Percentiles rank a stretch among this genome's conserved stretches.
These are phyloP conservation scores for Cyberlindnera amylophila DNA, from an alignment of 805 yeast genomes.

Conservation along the genomic window DNA sequence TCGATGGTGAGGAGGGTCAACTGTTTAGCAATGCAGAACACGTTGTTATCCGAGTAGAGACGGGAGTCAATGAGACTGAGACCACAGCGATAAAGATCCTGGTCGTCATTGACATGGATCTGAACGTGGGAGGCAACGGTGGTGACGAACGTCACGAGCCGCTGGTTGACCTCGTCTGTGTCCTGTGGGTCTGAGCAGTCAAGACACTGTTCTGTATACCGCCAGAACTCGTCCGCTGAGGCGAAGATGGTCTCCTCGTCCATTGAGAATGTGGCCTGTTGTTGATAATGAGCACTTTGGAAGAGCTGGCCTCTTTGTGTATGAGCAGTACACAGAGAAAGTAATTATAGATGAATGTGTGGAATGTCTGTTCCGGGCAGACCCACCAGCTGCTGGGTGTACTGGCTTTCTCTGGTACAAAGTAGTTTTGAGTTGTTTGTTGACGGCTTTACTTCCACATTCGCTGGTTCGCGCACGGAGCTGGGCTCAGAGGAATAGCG, in stretches of 20 bases:
- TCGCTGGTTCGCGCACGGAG: too few relatives aligned
- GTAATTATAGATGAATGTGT: too few relatives aligned
- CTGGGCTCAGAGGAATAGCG: too few relatives aligned
- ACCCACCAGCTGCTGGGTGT: too few relatives aligned
- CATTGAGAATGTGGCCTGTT: constrained; percentile 3
- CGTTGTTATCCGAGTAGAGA: constrained; percentile 34
- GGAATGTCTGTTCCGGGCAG: too few relatives aligned
- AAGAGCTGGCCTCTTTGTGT: too few relatives aligned
- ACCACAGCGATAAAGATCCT: constrained; percentile 35
- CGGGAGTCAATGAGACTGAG: constrained; percentile 31
- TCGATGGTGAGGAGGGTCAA: constrained; percentile 40
- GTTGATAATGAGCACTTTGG: too few relatives aligned
- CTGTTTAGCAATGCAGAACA: constrained; percentile 48
- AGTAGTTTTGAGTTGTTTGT: too few relatives aligned
- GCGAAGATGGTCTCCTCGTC: constrained; percentile 22
- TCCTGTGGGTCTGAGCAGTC: constrained; percentile 10
- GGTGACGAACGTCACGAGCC: constrained; percentile 22
- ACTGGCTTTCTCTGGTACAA: too few relatives aligned
- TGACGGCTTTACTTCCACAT: too few relatives aligned
- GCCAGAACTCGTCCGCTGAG: constrained; percentile 22
- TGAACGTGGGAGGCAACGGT: constrained; percentile 24
- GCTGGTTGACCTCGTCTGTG: constrained; percentile 16
- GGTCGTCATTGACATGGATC: constrained; percentile 24
- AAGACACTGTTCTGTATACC: constrained; percentile 14
- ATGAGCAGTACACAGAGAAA: too few relatives aligned